Conservation (phyloP, 176 grass and related monocot species). For the Triticum monococcum region DNA sequence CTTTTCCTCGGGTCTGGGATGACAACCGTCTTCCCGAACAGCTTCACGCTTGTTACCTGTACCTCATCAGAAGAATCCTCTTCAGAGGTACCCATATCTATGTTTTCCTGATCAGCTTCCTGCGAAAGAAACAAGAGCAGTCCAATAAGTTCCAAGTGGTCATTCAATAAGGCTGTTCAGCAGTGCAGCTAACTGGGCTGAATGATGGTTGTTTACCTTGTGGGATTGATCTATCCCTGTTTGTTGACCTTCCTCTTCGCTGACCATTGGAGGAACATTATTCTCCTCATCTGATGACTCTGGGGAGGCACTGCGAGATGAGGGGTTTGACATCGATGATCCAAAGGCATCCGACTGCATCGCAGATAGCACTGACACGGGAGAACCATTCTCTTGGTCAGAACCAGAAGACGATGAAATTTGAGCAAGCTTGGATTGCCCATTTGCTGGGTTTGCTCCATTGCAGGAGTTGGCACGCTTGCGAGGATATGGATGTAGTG, state of each 20-base stretch:
- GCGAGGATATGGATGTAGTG: constrained; percentile 89
- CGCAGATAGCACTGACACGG: constrained; percentile 61
- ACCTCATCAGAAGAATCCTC: constrained; percentile 37
- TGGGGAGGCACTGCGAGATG: constrained; percentile 33
- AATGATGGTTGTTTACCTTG: constrained; percentile 34
- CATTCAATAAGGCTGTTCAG: not conserved
- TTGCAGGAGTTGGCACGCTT: constrained; percentile 44
- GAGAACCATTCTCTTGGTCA: constrained; percentile 70
- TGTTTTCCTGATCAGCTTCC: constrained; percentile 40
- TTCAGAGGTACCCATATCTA: constrained; percentile 33
- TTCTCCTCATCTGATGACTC: constrained; percentile 45
- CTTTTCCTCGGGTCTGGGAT: constrained; percentile 46
- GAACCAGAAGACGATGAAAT: constrained; percentile 39
- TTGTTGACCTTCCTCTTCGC: constrained; percentile 13
- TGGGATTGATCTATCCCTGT: constrained; percentile 9
- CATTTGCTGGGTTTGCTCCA: not conserved
- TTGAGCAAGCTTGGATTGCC: constrained; percentile 27
- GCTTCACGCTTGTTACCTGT: constrained; percentile 70
- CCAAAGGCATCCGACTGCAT: constrained; percentile 64
- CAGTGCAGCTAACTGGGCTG: not conserved
- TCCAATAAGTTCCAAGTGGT: not conserved
- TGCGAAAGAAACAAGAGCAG: not conserved
- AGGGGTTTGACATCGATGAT: constrained; percentile 44
- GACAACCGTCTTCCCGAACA: constrained; percentile 86
- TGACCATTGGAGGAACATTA: not conserved